Evolutionary conservation across 495 filamentous ascomycete genomes (phyloP).

Genomic region (Talaromyces adpressus): DNA sequence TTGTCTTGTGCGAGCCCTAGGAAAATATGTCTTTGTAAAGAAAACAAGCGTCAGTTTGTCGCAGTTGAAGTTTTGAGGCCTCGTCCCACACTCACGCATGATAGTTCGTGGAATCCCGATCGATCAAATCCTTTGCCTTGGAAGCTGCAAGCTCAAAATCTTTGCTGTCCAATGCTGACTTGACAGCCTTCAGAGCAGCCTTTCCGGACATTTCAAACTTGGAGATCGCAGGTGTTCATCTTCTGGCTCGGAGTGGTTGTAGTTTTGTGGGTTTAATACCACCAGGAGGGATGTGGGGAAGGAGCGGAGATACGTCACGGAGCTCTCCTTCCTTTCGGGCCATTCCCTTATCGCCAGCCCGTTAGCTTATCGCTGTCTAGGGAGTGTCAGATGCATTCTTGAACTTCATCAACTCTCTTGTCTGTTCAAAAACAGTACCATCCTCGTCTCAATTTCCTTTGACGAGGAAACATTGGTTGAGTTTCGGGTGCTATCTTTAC

Average conservation of each 20-base stretch:
- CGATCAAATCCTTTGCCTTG: constrained; percentile 58
- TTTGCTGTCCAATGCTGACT: constrained; percentile 67
- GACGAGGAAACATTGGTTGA: neutral
- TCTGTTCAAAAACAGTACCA: neutral
- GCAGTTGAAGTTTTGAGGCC: neutral
- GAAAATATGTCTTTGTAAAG: constrained; percentile 58
- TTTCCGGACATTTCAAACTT: constrained; percentile 55
- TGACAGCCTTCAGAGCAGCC: constrained; percentile 75
- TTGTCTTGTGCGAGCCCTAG: constrained; percentile 75
- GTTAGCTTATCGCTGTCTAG: neutral
- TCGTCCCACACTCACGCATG: constrained; percentile 52
- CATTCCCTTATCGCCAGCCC: neutral
- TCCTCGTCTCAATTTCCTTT: neutral
- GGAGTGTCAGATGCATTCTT: neutral
- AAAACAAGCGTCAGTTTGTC: constrained; percentile 8
- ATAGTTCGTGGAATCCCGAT: constrained; percentile 71
- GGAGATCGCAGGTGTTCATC: constrained; percentile 10
- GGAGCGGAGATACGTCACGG: neutral
- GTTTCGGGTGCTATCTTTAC: neutral
- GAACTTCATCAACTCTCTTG: neutral
- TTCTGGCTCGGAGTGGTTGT: constrained; percentile 10
- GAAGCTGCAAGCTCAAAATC: constrained; percentile 69
- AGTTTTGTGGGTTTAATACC: neutral
- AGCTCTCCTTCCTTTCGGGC: neutral
- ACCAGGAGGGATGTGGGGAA: constrained; percentile 1